Evolutionary conservation across 176 grass and related monocot genomes (phyloP), one percentile per base, ranked within the genome.

Genomic region (Bolboschoenus planiculmis): DNA sequence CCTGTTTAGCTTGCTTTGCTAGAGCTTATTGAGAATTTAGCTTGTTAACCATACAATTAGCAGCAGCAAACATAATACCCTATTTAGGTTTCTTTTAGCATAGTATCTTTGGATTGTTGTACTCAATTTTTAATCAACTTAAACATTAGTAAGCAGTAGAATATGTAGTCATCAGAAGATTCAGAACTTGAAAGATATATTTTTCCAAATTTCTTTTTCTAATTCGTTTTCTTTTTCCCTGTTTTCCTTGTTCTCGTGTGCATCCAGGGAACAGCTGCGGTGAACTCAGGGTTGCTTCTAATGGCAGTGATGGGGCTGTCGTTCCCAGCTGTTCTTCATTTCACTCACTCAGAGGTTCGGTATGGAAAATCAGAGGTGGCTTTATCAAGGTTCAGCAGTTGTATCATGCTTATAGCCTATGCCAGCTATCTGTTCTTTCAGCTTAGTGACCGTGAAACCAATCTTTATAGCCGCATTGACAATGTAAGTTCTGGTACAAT

Each of bases 351-450:
- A 56, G 91, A 90, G 81, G 87, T 81, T 54, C 55, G 59, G 73
- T 78, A 90, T 66, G 84, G 88, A 70, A 71, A 81, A 80, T 90
- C 86, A n/a, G 84, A 91, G 50, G 73, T 91, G 57, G 10, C 86
- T 83, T 85, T 97, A 46, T 97, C 94, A 67, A 97, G 94, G 79
- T 86, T 90, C 82, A 93, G 94, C 53, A 93, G 91, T 56, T 84
- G 91, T 83, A 66, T 91, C 67, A 97, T 97, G 94, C 94, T 97
- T 7, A 56, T 93, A 55, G 94, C 94, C 13, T 97, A 97, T 55
- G 84, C 65, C 30, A 92, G 89, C 65, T 97, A 89, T 84, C 86
- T 97, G 56, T 83, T 93, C 78, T 93, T 97, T 50, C 91, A 91
- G 67, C 79, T 97, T 36, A 93, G 77, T 84, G 89, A 85, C 23